Evolutionary conservation across 768 basidiomycete genomes (phyloP).

Genomic region (Amanita molliuscula): DNA sequence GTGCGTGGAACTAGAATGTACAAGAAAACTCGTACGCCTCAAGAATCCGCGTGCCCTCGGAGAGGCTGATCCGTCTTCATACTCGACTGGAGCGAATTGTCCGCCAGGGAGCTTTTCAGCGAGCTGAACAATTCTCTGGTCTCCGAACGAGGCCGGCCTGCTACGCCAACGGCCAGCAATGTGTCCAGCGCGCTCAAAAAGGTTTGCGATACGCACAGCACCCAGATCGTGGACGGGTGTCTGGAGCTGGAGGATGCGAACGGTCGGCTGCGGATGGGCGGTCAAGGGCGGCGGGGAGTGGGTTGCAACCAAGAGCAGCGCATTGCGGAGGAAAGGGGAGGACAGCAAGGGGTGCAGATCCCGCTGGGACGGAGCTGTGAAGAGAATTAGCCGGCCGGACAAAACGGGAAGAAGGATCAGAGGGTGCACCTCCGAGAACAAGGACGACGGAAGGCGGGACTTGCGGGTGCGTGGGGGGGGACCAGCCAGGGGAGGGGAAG

Average conservation of each 20-base stretch:
- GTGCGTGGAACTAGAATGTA: neutral
- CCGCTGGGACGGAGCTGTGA: slow-evolving; percentile 20
- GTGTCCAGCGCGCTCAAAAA: slow-evolving; percentile 30
- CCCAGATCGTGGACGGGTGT: slow-evolving; percentile 22
- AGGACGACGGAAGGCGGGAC: slow-evolving; percentile 21
- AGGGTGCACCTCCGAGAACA: slow-evolving; percentile 24
- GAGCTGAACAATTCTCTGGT: slow-evolving; percentile 20
- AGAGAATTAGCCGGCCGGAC: neutral
- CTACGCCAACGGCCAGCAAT: slow-evolving; percentile 22
- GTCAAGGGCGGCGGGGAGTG: slow-evolving; percentile 24
- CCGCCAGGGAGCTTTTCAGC: slow-evolving; percentile 21
- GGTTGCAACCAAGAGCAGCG: slow-evolving; percentile 31
- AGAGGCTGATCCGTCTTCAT: slow-evolving; percentile 7
- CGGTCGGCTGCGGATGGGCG: slow-evolving; percentile 11
- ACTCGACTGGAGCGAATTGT: slow-evolving; percentile 22
- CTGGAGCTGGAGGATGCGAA: slow-evolving; percentile 24
- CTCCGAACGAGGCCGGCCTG: neutral
- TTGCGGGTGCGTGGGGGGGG: slow-evolving; percentile 8
- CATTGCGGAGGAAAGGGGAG: slow-evolving; percentile 20
- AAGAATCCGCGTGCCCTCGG: neutral
- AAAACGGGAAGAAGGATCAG: neutral
- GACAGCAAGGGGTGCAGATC: slow-evolving; percentile 27
- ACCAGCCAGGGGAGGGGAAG: slow-evolving; percentile 16
- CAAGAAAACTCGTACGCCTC: neutral
- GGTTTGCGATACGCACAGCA: slow-evolving; percentile 28